These are phyloP conservation scores for Rhynchosporium agropyri DNA, from an alignment of 2,329 filamentous ascomycete species.

Conservation along the genomic window DNA sequence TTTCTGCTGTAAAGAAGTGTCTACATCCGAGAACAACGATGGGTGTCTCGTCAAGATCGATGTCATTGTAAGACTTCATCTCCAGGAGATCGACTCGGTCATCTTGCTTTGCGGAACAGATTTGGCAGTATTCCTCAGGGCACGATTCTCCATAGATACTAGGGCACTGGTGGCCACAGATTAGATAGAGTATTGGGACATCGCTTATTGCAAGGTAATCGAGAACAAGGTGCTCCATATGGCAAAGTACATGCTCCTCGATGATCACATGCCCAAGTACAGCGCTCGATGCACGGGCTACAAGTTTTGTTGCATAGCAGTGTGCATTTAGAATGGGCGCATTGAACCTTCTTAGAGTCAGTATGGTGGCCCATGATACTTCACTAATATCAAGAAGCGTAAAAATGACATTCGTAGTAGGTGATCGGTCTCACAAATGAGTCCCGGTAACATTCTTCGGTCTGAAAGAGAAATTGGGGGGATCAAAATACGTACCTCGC, in stretches of 20 bases:
- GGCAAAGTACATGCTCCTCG: constrained; percentile 46
- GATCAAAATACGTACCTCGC: constrained; percentile 48
- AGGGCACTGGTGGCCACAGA: constrained; percentile 11
- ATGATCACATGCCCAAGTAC: constrained; percentile 59
- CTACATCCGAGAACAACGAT: constrained; percentile 65
- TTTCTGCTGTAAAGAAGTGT: constrained; percentile 62
- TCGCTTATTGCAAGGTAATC: constrained; percentile 61
- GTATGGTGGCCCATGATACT: not conserved
- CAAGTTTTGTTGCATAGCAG: constrained; percentile 62
- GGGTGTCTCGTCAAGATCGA: constrained; percentile 61
- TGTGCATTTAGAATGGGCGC: constrained; percentile 50
- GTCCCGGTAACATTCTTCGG: too few relatives aligned
- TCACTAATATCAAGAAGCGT: too few relatives aligned
- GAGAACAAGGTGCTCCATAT: constrained; percentile 69
- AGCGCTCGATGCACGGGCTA: constrained; percentile 60
- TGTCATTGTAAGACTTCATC: constrained; percentile 56
- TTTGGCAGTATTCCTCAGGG: constrained; percentile 59
- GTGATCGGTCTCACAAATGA: too few relatives aligned
- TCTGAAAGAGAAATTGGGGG: not conserved
- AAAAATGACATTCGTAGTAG: too few relatives aligned
- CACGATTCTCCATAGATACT: constrained; percentile 57
- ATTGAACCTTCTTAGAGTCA: constrained; percentile 53
- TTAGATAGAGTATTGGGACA: not conserved
- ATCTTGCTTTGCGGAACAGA: constrained; percentile 46
- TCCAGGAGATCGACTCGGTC: constrained; percentile 57